phyloP scores from a whole-genome alignment of 352 stramenopile genomes.

The Globisporangium splendens region DNA sequence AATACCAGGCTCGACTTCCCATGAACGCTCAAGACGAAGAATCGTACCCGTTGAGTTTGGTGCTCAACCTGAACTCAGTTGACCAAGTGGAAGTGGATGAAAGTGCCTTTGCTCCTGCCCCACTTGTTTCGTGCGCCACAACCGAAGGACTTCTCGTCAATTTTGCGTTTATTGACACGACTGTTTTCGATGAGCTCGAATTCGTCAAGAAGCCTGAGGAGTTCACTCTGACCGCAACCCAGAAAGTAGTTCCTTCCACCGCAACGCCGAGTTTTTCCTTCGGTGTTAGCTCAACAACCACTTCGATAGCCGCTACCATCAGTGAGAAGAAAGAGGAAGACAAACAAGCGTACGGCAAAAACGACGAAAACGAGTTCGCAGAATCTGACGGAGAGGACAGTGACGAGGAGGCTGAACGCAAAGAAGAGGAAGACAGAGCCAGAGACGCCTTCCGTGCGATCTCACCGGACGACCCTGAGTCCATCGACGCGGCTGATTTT shows the following conservation, averaged over 20 bases:
- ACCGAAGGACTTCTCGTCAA: constrained; percentile 62
- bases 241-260: too few relatives aligned
- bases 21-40: constrained; percentile 72
- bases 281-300: neutral
- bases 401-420: constrained; percentile 61
- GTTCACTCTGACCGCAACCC: constrained; percentile 15
- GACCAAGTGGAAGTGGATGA: constrained; percentile 49
- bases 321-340: constrained; percentile 10
- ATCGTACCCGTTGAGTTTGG: constrained; percentile 55
- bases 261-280: neutral
- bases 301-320: too few relatives aligned
- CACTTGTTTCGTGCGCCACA: constrained; percentile 51
- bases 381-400: constrained; percentile 44
- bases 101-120: constrained; percentile 35
- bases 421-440: constrained; percentile 58
- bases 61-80: constrained; percentile 56
- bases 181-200: constrained; percentile 43
- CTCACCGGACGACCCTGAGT: constrained; percentile 20
- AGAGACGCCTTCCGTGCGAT: constrained; percentile 39
- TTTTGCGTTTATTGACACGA: constrained; percentile 69
- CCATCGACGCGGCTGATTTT: constrained; percentile 37
- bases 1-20: constrained; percentile 67
- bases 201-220: constrained; percentile 28
- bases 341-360: constrained; percentile 49
- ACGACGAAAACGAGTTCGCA: constrained; percentile 61